phyloP scores from a whole-genome alignment of 2,329 filamentous ascomycete species.

The Neonectria coccinea region DNA sequence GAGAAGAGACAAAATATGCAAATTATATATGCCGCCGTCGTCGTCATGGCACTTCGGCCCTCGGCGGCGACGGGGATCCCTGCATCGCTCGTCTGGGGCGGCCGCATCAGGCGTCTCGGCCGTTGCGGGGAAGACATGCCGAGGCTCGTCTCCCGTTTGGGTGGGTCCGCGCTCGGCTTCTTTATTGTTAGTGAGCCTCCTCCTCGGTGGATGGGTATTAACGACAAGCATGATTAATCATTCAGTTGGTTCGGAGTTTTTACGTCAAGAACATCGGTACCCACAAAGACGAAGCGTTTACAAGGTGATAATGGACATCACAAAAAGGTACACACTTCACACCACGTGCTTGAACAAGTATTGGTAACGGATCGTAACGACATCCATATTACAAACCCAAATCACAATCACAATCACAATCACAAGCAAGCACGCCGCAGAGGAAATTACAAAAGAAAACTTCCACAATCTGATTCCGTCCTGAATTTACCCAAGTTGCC shows the following conservation, averaged over 20 bases:
- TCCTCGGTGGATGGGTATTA: too few species aligned
- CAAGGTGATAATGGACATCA: neutral
- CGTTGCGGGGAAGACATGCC: constrained; percentile 47
- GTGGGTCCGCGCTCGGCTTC: constrained; percentile 34
- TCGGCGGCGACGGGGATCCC: neutral
- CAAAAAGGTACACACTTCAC: neutral
- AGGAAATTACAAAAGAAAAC: constrained; percentile 9
- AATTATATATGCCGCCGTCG: constrained; percentile 14
- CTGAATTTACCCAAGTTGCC: constrained; percentile 4
- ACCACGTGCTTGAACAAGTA: too few species aligned
- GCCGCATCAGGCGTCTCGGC: constrained; percentile 36
- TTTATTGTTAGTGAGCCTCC: neutral
- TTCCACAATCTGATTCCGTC: constrained; percentile 18
- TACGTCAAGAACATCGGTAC: neutral
- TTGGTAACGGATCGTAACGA: neutral
- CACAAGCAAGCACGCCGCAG: neutral
- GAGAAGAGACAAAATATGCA: neutral
- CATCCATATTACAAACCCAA: neutral
- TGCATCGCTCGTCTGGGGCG: constrained; percentile 20
- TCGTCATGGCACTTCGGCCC: constrained; percentile 22
- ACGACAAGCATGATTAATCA: neutral
- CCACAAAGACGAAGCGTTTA: neutral
- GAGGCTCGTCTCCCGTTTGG: constrained; percentile 39
- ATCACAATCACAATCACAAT: neutral
- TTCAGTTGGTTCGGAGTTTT: neutral